Conservation (phyloP, 1,284 basidiomycete species). For the Uromyces viciae-fabae region DNA sequence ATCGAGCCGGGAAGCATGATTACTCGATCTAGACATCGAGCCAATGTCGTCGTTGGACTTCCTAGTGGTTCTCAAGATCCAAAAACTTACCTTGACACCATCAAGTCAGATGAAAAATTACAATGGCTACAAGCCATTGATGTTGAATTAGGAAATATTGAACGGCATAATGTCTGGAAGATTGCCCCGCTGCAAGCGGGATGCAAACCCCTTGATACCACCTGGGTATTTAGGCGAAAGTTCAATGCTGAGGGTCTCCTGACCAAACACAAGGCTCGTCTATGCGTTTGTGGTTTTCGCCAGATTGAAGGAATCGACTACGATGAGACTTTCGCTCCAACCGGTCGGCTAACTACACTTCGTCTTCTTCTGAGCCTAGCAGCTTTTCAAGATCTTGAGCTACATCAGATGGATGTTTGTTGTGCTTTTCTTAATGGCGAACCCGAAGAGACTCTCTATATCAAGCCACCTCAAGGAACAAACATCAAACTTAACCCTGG, state of each 20-base stretch:
- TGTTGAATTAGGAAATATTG: neutral
- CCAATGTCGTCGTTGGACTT: neutral
- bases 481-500: neutral
- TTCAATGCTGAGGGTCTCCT: neutral
- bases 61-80: neutral
- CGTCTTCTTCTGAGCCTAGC: neutral
- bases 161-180: neutral
- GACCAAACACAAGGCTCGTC: neutral
- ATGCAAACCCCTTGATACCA: neutral
- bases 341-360: neutral
- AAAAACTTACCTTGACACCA: neutral
- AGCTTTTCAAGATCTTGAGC: neutral
- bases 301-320: slow-evolving; percentile 20
- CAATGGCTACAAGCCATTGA: slow-evolving; percentile 11
- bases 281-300: slow-evolving; percentile 11
- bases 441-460: slow-evolving; percentile 16
- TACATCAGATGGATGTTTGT: slow-evolving; percentile 16
- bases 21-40: neutral
- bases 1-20: neutral
- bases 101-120: neutral
- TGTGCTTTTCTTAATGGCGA: slow-evolving; percentile 11
- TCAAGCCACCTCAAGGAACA: neutral
- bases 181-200: neutral
- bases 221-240: slow-evolving; percentile 17
- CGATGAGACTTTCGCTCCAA: slow-evolving; percentile 15